Conservation (phyloP, 768 basidiomycete genomes). For the Paxillus ammoniavirescens region DNA sequence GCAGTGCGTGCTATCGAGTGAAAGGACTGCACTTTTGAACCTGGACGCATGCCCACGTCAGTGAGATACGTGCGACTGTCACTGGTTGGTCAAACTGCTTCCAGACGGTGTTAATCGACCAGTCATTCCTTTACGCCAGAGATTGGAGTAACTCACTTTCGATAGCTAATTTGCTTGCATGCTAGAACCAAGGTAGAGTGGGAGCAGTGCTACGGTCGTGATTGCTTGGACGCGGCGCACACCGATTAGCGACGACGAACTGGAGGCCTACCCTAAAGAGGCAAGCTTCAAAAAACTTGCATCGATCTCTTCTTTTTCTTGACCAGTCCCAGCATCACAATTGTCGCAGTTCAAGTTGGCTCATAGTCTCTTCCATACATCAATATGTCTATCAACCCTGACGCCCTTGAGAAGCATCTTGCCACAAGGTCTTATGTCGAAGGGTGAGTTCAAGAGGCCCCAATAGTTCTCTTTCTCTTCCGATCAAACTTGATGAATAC, state of each 20-base stretch:
- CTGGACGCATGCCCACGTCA: no score
- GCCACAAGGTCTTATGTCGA: conserved; percentile 84
- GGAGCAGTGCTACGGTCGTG: no score
- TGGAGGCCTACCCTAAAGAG: conserved; percentile 33
- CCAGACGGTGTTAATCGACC: no score
- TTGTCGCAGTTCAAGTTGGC: background rate
- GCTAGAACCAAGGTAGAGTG: no score
- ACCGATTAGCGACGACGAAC: conserved; percentile 12
- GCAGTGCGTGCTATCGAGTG: background rate
- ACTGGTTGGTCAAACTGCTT: no score
- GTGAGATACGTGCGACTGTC: no score
- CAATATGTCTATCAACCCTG: conserved; percentile 65
- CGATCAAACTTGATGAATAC: conserved; percentile 55
- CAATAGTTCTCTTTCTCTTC: conserved; percentile 5
- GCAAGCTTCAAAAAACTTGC: conserved; percentile 4
- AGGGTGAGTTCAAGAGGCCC: conserved; percentile 61
- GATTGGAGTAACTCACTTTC: no score
- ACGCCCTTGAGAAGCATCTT: conserved; percentile 84
- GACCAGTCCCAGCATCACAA: conserved; percentile 24
- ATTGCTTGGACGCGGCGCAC: background rate
- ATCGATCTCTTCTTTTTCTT: conserved; percentile 15
- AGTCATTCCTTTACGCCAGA: background rate
- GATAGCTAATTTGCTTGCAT: no score
- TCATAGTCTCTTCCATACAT: conserved; percentile 8
- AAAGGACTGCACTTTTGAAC: no score